Evolutionary conservation across 2,329 filamentous ascomycete species (phyloP).

Genomic region (Aspergillus tubingensis): DNA sequence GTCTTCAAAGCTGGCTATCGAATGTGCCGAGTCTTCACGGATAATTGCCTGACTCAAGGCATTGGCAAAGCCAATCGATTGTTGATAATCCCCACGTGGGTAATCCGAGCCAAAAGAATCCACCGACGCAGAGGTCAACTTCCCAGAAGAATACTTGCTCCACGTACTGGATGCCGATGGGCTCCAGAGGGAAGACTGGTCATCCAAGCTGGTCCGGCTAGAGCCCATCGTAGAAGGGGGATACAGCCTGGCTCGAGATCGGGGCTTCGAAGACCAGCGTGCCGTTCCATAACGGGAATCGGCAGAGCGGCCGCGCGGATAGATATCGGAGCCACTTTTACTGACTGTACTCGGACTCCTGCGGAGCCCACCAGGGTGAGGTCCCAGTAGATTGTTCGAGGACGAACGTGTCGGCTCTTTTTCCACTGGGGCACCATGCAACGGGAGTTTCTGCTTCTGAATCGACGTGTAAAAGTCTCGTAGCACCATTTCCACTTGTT

Average conservation of each 20-base stretch:
- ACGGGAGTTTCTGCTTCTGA: constrained; percentile 78
- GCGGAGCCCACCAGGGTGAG: constrained; percentile 68
- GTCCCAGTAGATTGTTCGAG: constrained; percentile 68
- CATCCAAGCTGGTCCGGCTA: constrained; percentile 91
- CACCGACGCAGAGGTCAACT: constrained; percentile 87
- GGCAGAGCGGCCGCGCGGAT: constrained; percentile 68
- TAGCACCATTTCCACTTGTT: constrained; percentile 83
- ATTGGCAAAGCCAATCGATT: constrained; percentile 96
- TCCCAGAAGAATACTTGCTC: constrained; percentile 90
- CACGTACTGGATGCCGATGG: constrained; percentile 89
- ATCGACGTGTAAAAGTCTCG: constrained; percentile 93
- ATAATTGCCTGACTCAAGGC: constrained; percentile 96
- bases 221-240: constrained; percentile 81
- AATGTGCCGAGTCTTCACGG: constrained; percentile 67
- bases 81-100: constrained; percentile 80
- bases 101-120: constrained; percentile 82
- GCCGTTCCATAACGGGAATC: constrained; percentile 66
- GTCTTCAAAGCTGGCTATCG: constrained; percentile 58
- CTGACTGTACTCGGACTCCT: constrained; percentile 88
- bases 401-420: constrained; percentile 39
- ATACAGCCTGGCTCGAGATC: constrained; percentile 75
- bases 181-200: constrained; percentile 86
- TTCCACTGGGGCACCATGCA: constrained; percentile 69
- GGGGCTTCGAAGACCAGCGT: constrained; percentile 81
- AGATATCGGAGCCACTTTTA: constrained; percentile 82